phyloP scores from a whole-genome alignment of 2,329 filamentous ascomycete genomes.

The Aaosphaeria pasadenensis region DNA sequence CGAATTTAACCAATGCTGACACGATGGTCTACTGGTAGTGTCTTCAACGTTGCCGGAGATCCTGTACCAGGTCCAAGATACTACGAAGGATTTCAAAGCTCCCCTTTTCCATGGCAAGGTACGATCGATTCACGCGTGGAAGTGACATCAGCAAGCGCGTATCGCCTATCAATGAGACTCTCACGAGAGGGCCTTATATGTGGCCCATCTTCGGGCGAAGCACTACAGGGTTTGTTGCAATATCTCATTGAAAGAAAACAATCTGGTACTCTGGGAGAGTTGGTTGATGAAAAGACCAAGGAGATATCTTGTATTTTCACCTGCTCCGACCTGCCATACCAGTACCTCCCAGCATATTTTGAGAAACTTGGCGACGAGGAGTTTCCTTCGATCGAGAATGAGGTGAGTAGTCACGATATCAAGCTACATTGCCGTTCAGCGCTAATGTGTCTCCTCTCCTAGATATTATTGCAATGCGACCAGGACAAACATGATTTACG shows the following conservation, averaged over 20 bases:
- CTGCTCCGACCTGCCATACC: slow-evolving; percentile 63
- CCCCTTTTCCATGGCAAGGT: slow-evolving; percentile 58
- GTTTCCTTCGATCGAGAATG: slow-evolving; percentile 51
- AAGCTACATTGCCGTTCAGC: not conserved
- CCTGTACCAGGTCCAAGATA: slow-evolving; percentile 57
- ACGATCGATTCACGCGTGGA: slow-evolving; percentile 57
- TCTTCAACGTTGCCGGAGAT: slow-evolving; percentile 57
- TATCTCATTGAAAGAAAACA: slow-evolving; percentile 50
- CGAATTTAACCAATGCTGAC: not conserved
- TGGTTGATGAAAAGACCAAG: slow-evolving; percentile 47
- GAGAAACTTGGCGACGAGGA: slow-evolving; percentile 49
- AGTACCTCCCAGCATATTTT: slow-evolving; percentile 61
- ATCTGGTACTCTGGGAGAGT: slow-evolving; percentile 42
- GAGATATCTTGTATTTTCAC: slow-evolving; percentile 56
- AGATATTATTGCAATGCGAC: slow-evolving; percentile 3
- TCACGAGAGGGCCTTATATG: slow-evolving; percentile 58
- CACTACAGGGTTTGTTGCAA: slow-evolving; percentile 50
- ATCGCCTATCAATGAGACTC: slow-evolving; percentile 51
- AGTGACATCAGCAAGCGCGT: slow-evolving; percentile 56
- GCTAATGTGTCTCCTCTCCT: not conserved
- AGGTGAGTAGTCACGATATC: slow-evolving; percentile 27
- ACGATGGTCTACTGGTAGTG: slow-evolving; percentile 29
- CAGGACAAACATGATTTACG: slow-evolving; percentile 7
- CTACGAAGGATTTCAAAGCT: slow-evolving; percentile 49
- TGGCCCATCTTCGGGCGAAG: slow-evolving; percentile 61